Conservation (phyloP, 2,329 filamentous ascomycete genomes). For the Lasiodiplodia theobromae region DNA sequence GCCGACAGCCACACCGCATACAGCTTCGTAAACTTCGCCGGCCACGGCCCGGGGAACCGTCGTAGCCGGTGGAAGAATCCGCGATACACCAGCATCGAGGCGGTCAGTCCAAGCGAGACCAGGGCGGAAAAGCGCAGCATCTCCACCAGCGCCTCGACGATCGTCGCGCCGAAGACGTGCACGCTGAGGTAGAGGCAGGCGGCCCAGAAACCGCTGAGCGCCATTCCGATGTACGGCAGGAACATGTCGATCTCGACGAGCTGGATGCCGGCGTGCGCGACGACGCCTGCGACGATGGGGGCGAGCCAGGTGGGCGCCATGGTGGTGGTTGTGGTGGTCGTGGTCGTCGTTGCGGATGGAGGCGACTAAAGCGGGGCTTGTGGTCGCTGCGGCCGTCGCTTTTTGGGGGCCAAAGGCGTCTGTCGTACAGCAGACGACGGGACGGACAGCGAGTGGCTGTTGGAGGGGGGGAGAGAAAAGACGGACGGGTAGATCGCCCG, state of each 20-base stretch:
- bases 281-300: background rate
- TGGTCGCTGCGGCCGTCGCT: too few relatives aligned
- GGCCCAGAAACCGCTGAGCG: background rate
- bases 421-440: too few relatives aligned
- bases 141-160: background rate
- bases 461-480: background rate
- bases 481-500: background rate
- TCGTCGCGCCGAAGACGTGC: background rate
- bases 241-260: conserved; percentile 13
- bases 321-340: conserved; percentile 27
- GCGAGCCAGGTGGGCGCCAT: background rate
- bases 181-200: background rate
- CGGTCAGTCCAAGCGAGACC: background rate
- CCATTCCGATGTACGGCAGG: background rate
- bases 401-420: too few relatives aligned
- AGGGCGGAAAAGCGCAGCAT: background rate
- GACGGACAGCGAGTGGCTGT: too few relatives aligned
- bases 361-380: background rate
- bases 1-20: conserved; percentile 7
- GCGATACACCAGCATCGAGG: conserved; percentile 38
- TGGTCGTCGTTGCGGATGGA: background rate
- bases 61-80: conserved; percentile 44
- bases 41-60: conserved; percentile 45
- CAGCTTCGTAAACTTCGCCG: conserved; percentile 41
- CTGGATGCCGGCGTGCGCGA: background rate